phyloP scores from a whole-genome alignment of 2,329 filamentous ascomycete species.

The Arachnomyces sp. region DNA sequence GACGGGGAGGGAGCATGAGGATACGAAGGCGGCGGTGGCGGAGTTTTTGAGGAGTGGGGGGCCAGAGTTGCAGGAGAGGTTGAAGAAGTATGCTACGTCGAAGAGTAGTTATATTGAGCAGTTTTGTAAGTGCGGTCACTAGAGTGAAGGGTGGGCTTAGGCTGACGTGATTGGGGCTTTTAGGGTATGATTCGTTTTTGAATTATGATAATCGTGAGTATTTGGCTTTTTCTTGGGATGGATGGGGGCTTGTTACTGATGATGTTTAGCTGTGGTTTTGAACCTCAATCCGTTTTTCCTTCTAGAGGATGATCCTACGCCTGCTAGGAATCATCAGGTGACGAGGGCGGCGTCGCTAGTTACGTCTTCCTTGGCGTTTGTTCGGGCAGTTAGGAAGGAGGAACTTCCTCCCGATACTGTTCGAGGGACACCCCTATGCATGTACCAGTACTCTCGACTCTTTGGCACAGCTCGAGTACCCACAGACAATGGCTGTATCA shows the following conservation, averaged over 20 bases:
- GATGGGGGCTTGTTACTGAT: background rate
- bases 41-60: constrained; percentile 79
- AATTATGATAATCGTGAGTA: constrained; percentile 79
- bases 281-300: constrained; percentile 98
- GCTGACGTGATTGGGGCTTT: background rate
- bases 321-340: constrained; percentile 91
- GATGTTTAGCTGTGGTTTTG: constrained; percentile 63
- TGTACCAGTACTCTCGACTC: constrained; percentile 95
- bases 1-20: constrained; percentile 67
- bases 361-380: constrained; percentile 82
- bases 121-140: constrained; percentile 62
- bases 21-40: constrained; percentile 68
- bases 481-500: constrained; percentile 89
- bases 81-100: constrained; percentile 81
- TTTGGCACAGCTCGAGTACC: constrained; percentile 94
- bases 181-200: constrained; percentile 97
- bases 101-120: constrained; percentile 98
- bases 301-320: constrained; percentile 93
- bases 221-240: background rate
- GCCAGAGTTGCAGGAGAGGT: constrained; percentile 72
- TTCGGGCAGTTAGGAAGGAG: constrained; percentile 83
- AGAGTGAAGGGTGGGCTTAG: constrained; percentile 8
- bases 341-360: constrained; percentile 88
- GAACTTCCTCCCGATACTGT: constrained; percentile 84
- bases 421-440: constrained; percentile 77